Evolutionary conservation across 2,329 filamentous ascomycete genomes (phyloP), one percentile per base, ranked within the genome.

Genomic region (Beauveria sp.): DNA sequence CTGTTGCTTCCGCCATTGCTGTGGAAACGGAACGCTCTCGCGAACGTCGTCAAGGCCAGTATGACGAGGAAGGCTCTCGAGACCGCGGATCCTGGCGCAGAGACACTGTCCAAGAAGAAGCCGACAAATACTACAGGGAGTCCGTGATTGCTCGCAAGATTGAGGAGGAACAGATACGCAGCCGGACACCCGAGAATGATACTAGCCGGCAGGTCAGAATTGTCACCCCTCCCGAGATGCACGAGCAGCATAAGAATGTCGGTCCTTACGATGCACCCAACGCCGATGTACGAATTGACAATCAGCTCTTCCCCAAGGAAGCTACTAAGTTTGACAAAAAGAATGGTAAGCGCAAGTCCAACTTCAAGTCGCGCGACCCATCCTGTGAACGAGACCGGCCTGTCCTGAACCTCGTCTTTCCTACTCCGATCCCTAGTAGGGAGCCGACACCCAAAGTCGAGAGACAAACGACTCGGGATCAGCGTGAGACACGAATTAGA

Each of bases 231-330:
- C 83, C 83, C 22, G 72, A 76, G 5, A 70, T 68, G 61, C 72
- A 75, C 10, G 65, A 71, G 2, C 67, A 71, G 12, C 42, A 62
- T 14, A 58, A 64, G 4, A 76, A 77, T 46, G 80, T 80, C 71
- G 79, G 77, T 60, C 78, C 72, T 9, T 88, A 82, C 61, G 82
- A 81, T 64, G 81, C 72, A 8, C 85, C 85, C 2, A 77, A 88
- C 67, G 85, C 85, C n/a, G 85, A 88, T 69, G 84, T 87, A 58
- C 77, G 75, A 57, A 81, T 86, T 62, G 85, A 87, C 68, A 81
- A 86, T 66, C 72, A 81, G 63, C 78, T 87, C 63, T 75, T 78
- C 58, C 85, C 85, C 5, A 70, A 71, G 46, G 81, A 86, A 34
- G 43, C 84, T 60, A 64, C 71, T 62, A 70, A 69, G 49, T 75